Conservation (phyloP, 2,329 filamentous ascomycete species). For the Cytospora mali region DNA sequence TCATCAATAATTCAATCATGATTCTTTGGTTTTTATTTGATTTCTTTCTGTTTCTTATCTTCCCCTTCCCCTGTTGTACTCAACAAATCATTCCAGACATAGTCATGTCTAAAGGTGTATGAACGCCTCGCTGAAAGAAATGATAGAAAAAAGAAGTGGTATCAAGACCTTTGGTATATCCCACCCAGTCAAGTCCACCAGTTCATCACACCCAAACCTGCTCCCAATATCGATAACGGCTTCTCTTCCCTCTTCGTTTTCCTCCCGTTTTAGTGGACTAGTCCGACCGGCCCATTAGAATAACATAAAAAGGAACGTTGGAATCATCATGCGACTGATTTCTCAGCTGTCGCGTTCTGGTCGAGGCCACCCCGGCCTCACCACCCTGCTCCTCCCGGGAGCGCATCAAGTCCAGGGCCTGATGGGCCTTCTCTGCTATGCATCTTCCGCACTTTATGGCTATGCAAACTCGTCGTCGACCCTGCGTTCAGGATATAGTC, state of each 20-base stretch:
- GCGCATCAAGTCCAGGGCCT: conserved; percentile 27
- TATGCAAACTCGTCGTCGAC: conserved; percentile 51
- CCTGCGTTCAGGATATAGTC: conserved; percentile 62
- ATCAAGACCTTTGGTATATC: conserved; percentile 24
- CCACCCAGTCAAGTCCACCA: neutral
- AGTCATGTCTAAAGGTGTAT: conserved; percentile 16
- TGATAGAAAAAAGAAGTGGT: conserved; percentile 19
- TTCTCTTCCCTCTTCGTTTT: neutral
- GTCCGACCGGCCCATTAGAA: neutral
- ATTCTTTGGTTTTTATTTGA: neutral
- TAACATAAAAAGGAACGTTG: neutral
- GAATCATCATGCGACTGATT: neutral
- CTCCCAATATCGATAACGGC: neutral
- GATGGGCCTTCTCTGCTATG: conserved; percentile 33
- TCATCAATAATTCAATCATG: neutral
- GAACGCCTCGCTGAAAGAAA: conserved; percentile 27
- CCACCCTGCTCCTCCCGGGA: conserved; percentile 15
- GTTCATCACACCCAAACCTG: neutral
- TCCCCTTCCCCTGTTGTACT: neutral
- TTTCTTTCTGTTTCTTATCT: neutral
- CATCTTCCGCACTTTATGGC: conserved; percentile 47
- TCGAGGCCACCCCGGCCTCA: neutral
- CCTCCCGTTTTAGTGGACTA: neutral
- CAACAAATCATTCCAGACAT: conserved; percentile 10
- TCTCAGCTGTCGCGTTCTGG: neutral